These are phyloP conservation scores for Leccinum fallax DNA, from an alignment of 1,284 basidiomycete species.

Conservation along the genomic window DNA sequence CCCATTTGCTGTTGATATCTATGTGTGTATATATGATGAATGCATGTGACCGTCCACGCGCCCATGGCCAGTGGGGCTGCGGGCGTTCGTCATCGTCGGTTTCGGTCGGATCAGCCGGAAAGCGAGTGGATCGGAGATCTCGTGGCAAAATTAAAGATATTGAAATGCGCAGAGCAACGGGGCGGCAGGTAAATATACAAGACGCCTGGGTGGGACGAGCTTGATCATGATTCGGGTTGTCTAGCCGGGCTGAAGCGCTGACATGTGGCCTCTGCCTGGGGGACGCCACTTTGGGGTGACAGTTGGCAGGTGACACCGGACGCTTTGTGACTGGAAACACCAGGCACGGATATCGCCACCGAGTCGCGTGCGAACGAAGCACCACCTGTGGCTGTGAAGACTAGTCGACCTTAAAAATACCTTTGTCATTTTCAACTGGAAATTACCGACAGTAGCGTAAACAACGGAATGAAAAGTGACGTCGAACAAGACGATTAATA, in stretches of 20 bases:
- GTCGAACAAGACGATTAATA: constrained; percentile 33
- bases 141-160: constrained; percentile 24
- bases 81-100: constrained; percentile 15
- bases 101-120: neutral
- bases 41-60: constrained; percentile 19
- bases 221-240: constrained; percentile 11
- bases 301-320: constrained; percentile 19
- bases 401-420: constrained; percentile 33
- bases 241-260: neutral
- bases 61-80: constrained; percentile 20
- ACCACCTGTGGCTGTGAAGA: constrained; percentile 33
- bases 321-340: constrained; percentile 14
- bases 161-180: constrained; percentile 30
- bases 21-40: constrained; percentile 20
- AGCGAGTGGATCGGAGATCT: constrained; percentile 28
- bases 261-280: constrained; percentile 14
- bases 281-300: constrained; percentile 1
- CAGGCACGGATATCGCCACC: constrained; percentile 15
- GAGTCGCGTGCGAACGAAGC: constrained; percentile 25
- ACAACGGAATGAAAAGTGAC: constrained; percentile 22
- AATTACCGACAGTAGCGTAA: constrained; percentile 34
- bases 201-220: neutral
- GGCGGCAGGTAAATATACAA: constrained; percentile 4
- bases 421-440: constrained; percentile 25
- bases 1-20: constrained; percentile 31